A percentile compares a stretch with the other conserved stretches of the same genome.
These are phyloP conservation scores for Tolypocladium album DNA, from an alignment of 2,329 filamentous ascomycete species.

Conservation along the genomic window DNA sequence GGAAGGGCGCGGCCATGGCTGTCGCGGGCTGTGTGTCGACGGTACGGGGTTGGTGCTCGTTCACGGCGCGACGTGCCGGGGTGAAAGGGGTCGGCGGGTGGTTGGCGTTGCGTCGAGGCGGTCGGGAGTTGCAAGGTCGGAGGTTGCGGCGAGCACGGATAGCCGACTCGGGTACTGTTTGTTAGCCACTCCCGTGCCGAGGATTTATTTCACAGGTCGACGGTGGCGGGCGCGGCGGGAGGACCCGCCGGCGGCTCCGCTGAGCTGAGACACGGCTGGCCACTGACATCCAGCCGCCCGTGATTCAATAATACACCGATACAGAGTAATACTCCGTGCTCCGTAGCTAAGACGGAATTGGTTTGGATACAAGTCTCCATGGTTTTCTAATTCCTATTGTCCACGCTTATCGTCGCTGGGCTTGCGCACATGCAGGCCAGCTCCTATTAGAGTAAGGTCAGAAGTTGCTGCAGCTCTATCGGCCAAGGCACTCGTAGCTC, in stretches of 20 bases:
- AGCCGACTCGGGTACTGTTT: background rate
- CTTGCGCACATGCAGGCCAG: too few species aligned
- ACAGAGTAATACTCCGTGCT: too few species aligned
- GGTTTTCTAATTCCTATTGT: too few species aligned
- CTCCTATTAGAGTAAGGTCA: too few species aligned
- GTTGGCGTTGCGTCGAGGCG: background rate
- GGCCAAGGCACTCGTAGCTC: too few species aligned
- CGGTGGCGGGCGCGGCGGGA: background rate
- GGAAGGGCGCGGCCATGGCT: conserved; percentile 7
- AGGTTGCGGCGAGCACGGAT: background rate
- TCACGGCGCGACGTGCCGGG: background rate
- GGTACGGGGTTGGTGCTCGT: background rate
- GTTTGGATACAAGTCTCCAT: too few species aligned
- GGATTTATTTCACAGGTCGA: background rate
- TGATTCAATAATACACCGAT: too few species aligned
- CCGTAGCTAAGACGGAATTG: too few species aligned
- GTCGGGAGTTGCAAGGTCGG: background rate
- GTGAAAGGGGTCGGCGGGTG: background rate
- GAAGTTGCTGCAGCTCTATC: too few species aligned
- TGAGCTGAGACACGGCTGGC: background rate
- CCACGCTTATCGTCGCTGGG: too few species aligned
- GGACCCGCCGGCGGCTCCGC: background rate
- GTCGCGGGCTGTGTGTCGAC: background rate
- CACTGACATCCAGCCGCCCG: background rate
- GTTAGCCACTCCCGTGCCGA: background rate